These are phyloP conservation scores for Kuraishia cidri DNA, from an alignment of 805 yeast species.

Conservation along the genomic window DNA sequence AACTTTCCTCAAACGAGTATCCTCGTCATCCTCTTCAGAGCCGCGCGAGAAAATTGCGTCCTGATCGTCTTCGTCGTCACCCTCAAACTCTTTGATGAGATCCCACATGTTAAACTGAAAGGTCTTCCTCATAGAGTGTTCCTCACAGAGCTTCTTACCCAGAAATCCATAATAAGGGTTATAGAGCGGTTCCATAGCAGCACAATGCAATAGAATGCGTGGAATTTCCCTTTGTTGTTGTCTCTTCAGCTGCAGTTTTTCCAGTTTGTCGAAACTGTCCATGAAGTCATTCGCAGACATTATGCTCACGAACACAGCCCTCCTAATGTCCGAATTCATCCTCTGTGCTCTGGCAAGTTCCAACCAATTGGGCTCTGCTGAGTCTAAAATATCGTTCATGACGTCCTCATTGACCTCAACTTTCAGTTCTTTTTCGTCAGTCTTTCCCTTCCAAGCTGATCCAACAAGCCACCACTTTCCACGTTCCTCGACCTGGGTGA, in stretches of 20 bases:
- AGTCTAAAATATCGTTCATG: slow-evolving; percentile 54
- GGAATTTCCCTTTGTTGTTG: slow-evolving; percentile 86
- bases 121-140: slow-evolving; percentile 68
- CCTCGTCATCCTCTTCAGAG: slow-evolving; percentile 32
- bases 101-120: slow-evolving; percentile 93
- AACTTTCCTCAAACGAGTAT: slow-evolving; percentile 44
- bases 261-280: slow-evolving; percentile 78
- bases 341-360: slow-evolving; percentile 79
- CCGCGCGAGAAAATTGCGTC: slow-evolving; percentile 15
- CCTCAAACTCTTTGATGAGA: slow-evolving; percentile 61
- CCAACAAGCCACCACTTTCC: slow-evolving; percentile 99
- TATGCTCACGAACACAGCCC: slow-evolving; percentile 87
- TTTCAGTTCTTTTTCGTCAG: slow-evolving; percentile 9
- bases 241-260: slow-evolving; percentile 68
- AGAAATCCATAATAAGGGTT: slow-evolving; percentile 86
- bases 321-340: slow-evolving; percentile 92
- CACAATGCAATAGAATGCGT: slow-evolving; percentile 76
- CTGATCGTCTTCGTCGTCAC: slow-evolving; percentile 30
- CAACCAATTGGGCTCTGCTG: slow-evolving; percentile 79
- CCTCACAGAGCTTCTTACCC: slow-evolving; percentile 68
- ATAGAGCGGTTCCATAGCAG: slow-evolving; percentile 70
- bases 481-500: slow-evolving; percentile 60
- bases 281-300: slow-evolving; percentile 93
- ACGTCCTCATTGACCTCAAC: slow-evolving; percentile 30
- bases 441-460: slow-evolving; percentile 87